Conservation (phyloP, 2,329 filamentous ascomycete genomes). For the Pestalotiopsis sp. region DNA sequence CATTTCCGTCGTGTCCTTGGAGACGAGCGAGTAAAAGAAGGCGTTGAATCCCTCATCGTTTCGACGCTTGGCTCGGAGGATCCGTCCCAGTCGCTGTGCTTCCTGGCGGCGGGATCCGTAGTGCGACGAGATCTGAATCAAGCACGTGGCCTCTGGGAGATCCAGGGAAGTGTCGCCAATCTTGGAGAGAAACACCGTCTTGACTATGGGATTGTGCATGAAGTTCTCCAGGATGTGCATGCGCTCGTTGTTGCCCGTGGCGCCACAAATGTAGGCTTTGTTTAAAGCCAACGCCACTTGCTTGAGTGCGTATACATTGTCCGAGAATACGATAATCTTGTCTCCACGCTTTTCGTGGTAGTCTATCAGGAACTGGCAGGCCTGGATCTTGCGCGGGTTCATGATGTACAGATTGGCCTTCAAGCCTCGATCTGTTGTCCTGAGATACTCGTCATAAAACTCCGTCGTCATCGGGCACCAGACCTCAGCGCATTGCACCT, state of each 20-base stretch:
- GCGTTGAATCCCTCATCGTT: constrained; percentile 99
- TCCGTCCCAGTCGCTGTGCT: constrained; percentile 88
- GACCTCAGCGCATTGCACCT: constrained; percentile 96
- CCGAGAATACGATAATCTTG: constrained; percentile 97
- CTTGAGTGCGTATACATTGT: constrained; percentile 91
- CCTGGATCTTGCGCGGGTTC: constrained; percentile 97
- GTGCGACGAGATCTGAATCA: constrained; percentile 97
- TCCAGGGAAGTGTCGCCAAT: constrained; percentile 99
- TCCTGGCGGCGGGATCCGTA: constrained; percentile 97
- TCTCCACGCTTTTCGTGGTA: constrained; percentile 94
- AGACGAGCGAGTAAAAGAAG: constrained; percentile 97
- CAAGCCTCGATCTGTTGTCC: constrained; percentile 34
- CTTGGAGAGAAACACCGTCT: constrained; percentile 94
- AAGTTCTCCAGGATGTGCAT: constrained; percentile 90
- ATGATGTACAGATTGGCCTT: constrained; percentile 76
- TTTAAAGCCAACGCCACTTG: constrained; percentile 80
- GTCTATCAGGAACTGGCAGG: constrained; percentile 96
- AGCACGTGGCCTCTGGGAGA: constrained; percentile 89
- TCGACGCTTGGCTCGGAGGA: constrained; percentile 88
- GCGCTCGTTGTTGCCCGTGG: constrained; percentile 82
- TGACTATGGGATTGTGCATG: constrained; percentile 85
- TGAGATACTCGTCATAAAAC: constrained; percentile 93
- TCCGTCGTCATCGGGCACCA: constrained; percentile 99
- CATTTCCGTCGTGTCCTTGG: constrained; percentile 98
- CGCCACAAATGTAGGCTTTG: constrained; percentile 90